These are phyloP conservation scores for Fusarium begoniae DNA, from an alignment of 2,329 filamentous ascomycete species.

Conservation along the genomic window DNA sequence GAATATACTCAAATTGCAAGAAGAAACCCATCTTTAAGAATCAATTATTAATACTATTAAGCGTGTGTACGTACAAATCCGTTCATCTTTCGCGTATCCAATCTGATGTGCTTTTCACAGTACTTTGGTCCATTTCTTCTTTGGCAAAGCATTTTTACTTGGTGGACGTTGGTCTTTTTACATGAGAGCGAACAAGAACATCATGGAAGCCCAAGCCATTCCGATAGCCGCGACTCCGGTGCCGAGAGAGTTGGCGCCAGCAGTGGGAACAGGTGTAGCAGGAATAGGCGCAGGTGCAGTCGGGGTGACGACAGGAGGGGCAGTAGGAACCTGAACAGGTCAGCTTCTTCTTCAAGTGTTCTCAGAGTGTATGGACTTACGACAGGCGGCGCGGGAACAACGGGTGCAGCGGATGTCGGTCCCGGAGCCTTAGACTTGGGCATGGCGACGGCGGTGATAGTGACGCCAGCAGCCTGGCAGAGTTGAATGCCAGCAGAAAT, in stretches of 20 bases:
- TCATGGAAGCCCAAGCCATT: not conserved
- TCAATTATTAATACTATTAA: not conserved
- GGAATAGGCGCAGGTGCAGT: not conserved
- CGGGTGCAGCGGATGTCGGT: not conserved
- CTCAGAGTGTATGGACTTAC: not conserved
- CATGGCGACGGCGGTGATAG: not conserved
- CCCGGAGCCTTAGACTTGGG: not conserved
- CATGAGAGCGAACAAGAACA: slow-evolving; percentile 5
- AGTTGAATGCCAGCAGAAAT: not conserved
- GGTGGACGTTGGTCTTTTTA: not conserved
- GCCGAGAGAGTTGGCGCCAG: not conserved
- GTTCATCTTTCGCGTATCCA: not conserved
- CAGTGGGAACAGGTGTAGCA: slow-evolving; percentile 12
- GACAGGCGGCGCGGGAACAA: not conserved
- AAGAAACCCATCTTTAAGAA: accelerated
- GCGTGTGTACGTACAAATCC: not conserved
- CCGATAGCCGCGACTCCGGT: not conserved
- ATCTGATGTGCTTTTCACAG: not conserved
- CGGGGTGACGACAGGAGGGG: not conserved
- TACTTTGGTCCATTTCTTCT: too few species aligned
- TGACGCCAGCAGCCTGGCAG: slow-evolving; percentile 4
- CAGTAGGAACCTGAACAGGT: not conserved
- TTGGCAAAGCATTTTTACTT: not conserved
- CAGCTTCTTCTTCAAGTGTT: not conserved
- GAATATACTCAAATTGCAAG: accelerated